Conservation (phyloP, 2,329 filamentous ascomycete genomes). For the Cordyceps fumosorosea region DNA sequence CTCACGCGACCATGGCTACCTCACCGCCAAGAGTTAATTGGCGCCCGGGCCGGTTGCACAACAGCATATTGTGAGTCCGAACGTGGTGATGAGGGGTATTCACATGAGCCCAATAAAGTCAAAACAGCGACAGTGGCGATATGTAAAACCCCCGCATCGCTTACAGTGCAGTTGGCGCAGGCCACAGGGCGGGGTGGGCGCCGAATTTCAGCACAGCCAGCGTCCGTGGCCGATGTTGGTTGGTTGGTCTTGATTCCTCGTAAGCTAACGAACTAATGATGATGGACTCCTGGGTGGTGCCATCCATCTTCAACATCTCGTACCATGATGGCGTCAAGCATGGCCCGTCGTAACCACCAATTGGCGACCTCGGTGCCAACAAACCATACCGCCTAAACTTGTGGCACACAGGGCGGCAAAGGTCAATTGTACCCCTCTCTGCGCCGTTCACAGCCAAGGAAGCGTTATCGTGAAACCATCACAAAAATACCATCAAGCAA, state of each 20-base stretch:
- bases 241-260: neutral
- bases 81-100: neutral
- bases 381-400: too few relatives aligned
- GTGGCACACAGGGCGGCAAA: too few relatives aligned
- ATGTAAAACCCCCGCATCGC: neutral
- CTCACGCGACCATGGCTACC: neutral
- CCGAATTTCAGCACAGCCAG: neutral
- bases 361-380: neutral
- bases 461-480: too few relatives aligned
- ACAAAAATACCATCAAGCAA: neutral
- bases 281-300: neutral
- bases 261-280: neutral
- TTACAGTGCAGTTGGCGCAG: neutral
- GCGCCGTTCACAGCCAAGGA: too few relatives aligned
- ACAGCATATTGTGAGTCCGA: neutral
- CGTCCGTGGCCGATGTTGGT: neutral
- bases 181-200: neutral
- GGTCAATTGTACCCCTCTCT: too few relatives aligned
- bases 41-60: neutral
- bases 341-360: neutral
- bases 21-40: neutral
- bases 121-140: neutral
- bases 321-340: neutral
- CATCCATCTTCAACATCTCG: constrained; percentile 1
- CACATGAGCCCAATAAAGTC: neutral